phyloP scores from a whole-genome alignment of 1,284 basidiomycete species.

The Inonotus obliquus region DNA sequence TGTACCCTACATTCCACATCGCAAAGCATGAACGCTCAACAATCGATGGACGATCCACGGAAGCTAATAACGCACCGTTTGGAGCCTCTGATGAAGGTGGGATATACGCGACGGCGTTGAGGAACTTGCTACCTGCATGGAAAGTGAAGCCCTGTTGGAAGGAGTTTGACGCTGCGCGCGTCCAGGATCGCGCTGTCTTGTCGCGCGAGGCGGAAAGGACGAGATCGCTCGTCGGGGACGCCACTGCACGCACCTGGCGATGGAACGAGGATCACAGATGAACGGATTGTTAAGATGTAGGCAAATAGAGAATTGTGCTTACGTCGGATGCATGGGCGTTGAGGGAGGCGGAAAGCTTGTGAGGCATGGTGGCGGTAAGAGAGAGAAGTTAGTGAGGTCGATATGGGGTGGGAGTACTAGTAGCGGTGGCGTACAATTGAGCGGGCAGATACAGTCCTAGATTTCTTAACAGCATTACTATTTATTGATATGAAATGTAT shows the following conservation, averaged over 20 bases:
- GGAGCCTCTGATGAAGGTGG: constrained; percentile 61
- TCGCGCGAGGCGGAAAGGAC: constrained; percentile 89
- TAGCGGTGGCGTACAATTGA: not conserved
- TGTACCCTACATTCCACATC: constrained; percentile 54
- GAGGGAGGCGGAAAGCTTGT: constrained; percentile 80
- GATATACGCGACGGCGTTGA: constrained; percentile 80
- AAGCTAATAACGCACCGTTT: constrained; percentile 47
- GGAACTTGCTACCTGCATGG: constrained; percentile 68
- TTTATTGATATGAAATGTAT: no score
- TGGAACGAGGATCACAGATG: constrained; percentile 24
- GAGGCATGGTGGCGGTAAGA: constrained; percentile 49
- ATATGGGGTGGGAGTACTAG: not conserved
- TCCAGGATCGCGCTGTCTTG: constrained; percentile 84
- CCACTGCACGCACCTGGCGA: constrained; percentile 68
- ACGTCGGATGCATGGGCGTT: constrained; percentile 71
- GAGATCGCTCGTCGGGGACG: constrained; percentile 62
- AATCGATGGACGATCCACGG: not conserved
- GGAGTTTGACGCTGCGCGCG: constrained; percentile 42
- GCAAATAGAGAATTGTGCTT: constrained; percentile 25
- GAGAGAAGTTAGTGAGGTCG: constrained; percentile 19
- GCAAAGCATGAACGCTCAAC: not conserved
- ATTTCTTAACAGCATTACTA: no score
- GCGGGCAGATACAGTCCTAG: no score
- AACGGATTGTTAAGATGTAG: not conserved
- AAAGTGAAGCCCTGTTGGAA: constrained; percentile 55